Conservation (phyloP, 2,329 filamentous ascomycete species). For the Leptographium lundbergii region DNA sequence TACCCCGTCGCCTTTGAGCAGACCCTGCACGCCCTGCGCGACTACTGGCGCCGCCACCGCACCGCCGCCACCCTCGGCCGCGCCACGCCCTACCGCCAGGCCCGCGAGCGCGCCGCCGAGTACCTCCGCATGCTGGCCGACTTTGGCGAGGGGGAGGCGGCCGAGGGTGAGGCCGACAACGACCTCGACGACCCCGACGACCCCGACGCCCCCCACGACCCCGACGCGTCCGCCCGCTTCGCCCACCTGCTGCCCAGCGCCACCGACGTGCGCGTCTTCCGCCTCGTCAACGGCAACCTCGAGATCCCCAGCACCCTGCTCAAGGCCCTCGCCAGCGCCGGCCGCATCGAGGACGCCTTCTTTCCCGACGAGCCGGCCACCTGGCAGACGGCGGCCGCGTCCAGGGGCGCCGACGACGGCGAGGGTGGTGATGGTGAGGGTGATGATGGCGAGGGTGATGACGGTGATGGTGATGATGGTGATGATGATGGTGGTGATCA, state of each 20-base stretch:
- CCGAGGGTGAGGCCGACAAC: too few relatives aligned
- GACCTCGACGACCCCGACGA: background rate
- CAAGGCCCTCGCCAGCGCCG: constrained; percentile 7
- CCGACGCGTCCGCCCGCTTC: background rate
- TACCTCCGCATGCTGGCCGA: constrained; percentile 3
- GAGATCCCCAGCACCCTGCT: constrained; percentile 8
- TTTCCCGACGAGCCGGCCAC: constrained; percentile 8
- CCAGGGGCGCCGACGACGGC: background rate
- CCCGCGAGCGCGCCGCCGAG: background rate
- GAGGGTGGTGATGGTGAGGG: background rate
- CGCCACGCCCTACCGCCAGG: constrained; percentile 4
- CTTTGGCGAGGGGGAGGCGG: background rate
- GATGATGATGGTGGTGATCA: background rate
- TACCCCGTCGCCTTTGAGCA: constrained; percentile 3
- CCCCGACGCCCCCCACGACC: too few relatives aligned
- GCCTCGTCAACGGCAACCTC: constrained; percentile 10
- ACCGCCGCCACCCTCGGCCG: background rate
- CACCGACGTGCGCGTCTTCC: constrained; percentile 6
- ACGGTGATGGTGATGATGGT: background rate
- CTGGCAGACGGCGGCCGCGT: background rate
- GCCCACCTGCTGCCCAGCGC: constrained; percentile 1
- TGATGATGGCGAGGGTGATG: background rate
- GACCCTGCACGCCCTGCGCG: background rate
- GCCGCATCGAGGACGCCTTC: constrained; percentile 8
- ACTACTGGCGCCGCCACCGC: constrained; percentile 7